Base-by-base conservation (phyloP, 139 green algal species). In the Coelastrella sp. region DNA sequence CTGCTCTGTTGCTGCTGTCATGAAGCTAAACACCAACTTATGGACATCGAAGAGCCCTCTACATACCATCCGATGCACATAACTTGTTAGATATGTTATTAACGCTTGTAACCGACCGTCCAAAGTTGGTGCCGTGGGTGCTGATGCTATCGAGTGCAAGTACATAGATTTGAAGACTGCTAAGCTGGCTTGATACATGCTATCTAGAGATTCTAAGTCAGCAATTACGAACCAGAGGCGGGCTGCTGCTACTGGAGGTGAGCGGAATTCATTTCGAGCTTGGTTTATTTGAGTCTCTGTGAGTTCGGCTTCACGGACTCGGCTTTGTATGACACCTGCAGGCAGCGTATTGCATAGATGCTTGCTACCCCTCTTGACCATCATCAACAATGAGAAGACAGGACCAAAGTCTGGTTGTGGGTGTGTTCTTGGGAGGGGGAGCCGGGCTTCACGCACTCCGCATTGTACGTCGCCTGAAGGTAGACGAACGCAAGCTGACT, bases 141-240 rank as follows among this genome's bases (percentile, higher is more conserved):
- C 91, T 13, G 90, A 79, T 13, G 96, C 94, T 19, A 98, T 95
- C 90, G 94, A 97, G 59, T 95, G 82, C 76, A 94, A 95, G 91
- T 97, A 98, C 73, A 98, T 90, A 59, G 91, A 87, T 11, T 73
- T 94, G 91, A 98, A 98, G 84, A 93, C 96, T 4, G 91, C 75
- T 19, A 98, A 93, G 57, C 90, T 95, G 80, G 93, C 95, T 81
- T 96, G 93, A 89, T 98, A 98, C 96, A 98, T 98, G 64, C 94
- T 94, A 57, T 94, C 94, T 7, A 98, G 95, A 17, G 92, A 68
- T 17, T 93, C 92, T 56, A 98, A 90, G 83, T 98, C 95, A 5
- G 96, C 94, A 17, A 98, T 93, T 5, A 96, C 92, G 84, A 98
- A 98, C 92, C 97, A 98, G 4, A 98, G 92, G 61, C 96, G 93